Evolutionary conservation across 441 rosid species (phyloP).

Genomic region (Euphorbia celastroides): DNA sequence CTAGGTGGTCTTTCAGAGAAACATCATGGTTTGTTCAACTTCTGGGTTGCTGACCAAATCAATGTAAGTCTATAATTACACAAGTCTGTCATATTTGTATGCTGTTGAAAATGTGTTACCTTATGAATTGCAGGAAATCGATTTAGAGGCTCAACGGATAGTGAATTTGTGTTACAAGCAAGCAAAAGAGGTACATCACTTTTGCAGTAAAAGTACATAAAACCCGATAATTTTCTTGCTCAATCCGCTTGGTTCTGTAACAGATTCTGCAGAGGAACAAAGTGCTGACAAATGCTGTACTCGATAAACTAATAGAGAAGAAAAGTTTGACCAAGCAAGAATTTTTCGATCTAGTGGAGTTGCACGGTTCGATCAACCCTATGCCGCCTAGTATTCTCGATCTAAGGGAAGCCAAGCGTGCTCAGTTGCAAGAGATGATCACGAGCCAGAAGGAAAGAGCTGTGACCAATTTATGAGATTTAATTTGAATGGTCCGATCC

Average conservation of each 20-base stretch:
- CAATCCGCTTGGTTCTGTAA: conserved; percentile 12
- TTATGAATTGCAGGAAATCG: conserved; percentile 57
- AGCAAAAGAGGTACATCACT: conserved; percentile 65
- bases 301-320: conserved; percentile 55
- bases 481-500: conserved; percentile 1
- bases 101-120: neutral
- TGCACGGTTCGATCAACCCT: conserved; percentile 54
- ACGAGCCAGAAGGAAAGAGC: conserved; percentile 32
- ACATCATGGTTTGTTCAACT: conserved; percentile 63
- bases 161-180: conserved; percentile 61
- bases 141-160: conserved; percentile 62
- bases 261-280: conserved; percentile 59
- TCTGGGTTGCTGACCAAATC: conserved; percentile 78
- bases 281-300: conserved; percentile 65
- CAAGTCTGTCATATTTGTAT: no score
- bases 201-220: neutral
- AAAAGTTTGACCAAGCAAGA: conserved; percentile 79
- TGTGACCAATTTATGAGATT: conserved; percentile 19
- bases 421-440: conserved; percentile 46
- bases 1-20: conserved; percentile 89
- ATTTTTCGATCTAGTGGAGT: conserved; percentile 59
- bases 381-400: conserved; percentile 63
- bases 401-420: conserved; percentile 56
- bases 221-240: conserved; percentile 9
- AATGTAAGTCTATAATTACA: conserved; percentile 63